A percentile compares a stretch with the other conserved stretches of the same genome.
phyloP scores from a whole-genome alignment of 768 basidiomycete genomes.

The Inosperma sp. region DNA sequence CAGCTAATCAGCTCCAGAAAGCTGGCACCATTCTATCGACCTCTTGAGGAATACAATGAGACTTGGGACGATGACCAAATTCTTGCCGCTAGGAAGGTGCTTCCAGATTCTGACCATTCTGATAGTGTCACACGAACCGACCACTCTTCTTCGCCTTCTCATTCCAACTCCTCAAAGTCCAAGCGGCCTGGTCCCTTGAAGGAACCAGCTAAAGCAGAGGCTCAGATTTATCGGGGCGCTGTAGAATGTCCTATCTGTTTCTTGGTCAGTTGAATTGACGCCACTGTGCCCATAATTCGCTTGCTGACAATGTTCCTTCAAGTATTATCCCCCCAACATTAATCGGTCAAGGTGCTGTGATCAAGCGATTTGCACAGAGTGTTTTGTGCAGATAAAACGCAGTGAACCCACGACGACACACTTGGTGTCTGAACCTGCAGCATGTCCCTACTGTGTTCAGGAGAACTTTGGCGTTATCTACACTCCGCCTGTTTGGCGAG shows the following conservation, averaged over 20 bases:
- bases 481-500: conserved; percentile 72
- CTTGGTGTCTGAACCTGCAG: conserved; percentile 92
- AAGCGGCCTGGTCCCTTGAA: conserved; percentile 58
- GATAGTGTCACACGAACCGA: conserved; percentile 47
- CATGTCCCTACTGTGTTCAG: conserved; percentile 97
- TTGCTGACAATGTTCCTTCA: conserved; percentile 21
- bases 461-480: conserved; percentile 96
- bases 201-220: conserved; percentile 70
- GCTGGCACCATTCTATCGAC: conserved; percentile 94
- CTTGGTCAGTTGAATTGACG: conserved; percentile 56
- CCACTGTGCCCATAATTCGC: conserved; percentile 10
- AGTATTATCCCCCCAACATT: conserved; percentile 98
- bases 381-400: conserved; percentile 98
- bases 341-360: conserved; percentile 97
- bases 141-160: conserved; percentile 24
- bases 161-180: conserved; percentile 33
- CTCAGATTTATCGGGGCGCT: conserved; percentile 76
- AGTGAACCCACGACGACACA: conserved; percentile 92
- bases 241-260: conserved; percentile 98
- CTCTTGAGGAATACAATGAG: conserved; percentile 88
- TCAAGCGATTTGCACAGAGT: conserved; percentile 98
- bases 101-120: conserved; percentile 46
- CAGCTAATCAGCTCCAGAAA: conserved; percentile 84
- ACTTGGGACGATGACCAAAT: conserved; percentile 88
- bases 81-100: conserved; percentile 71